A percentile compares a stretch with the other conserved stretches of the same genome.
Evolutionary conservation across 345 rosid species (phyloP).

Genomic region (Melaleuca alternifolia): DNA sequence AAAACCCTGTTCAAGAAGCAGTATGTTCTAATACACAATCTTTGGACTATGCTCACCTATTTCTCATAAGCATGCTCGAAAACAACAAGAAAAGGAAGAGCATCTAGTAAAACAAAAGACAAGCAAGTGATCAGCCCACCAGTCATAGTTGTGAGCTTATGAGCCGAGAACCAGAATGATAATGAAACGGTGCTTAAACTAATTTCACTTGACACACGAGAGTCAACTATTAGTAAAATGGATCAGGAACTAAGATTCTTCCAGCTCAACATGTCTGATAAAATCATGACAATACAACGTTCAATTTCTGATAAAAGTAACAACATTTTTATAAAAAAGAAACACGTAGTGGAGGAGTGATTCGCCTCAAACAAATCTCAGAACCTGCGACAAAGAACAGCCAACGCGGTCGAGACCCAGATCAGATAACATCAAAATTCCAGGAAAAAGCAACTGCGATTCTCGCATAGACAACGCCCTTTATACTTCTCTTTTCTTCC

Average conservation of each 20-base stretch:
- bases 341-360: neutral
- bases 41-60: neutral
- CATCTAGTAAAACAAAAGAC: neutral
- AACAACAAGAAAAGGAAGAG: neutral
- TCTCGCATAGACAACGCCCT: neutral
- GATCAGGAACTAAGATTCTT: neutral
- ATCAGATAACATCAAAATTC: neutral
- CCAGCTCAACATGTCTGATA: neutral
- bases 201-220: neutral
- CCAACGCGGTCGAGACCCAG: neutral
- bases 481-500: neutral
- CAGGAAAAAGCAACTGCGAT: neutral
- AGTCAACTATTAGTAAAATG: neutral
- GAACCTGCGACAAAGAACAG: neutral
- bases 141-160: neutral
- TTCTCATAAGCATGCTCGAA: neutral
- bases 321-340: neutral
- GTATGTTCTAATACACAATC: neutral
- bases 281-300: neutral
- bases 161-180: neutral
- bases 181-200: neutral
- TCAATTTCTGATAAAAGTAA: neutral
- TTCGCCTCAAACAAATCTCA: neutral
- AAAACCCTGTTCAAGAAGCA: neutral
- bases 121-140: neutral